Evolutionary conservation across 2,329 filamentous ascomycete species (phyloP).

Genomic region (Xylaria sp.): DNA sequence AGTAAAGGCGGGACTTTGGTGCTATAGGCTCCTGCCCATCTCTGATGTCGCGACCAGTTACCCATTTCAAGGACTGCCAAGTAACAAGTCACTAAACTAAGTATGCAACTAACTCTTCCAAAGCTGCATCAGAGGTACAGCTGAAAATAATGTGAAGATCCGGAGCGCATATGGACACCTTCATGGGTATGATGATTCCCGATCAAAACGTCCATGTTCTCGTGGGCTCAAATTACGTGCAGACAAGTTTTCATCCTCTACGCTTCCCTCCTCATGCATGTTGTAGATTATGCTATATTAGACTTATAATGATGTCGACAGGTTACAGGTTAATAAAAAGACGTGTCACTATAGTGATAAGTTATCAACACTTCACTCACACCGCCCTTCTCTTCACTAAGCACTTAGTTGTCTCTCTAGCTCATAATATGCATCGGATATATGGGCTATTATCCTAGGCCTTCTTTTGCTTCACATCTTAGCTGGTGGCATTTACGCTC

Average conservation of each 20-base stretch:
- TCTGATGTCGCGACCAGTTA: neutral
- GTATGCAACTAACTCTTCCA: neutral
- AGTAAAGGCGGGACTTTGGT: neutral
- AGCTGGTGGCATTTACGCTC: no score
- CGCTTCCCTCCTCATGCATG: neutral
- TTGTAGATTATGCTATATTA: neutral
- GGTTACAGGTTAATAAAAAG: neutral
- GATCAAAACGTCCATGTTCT: neutral
- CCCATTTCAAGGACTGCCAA: neutral
- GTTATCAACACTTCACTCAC: neutral
- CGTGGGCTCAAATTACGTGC: neutral
- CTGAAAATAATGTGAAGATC: neutral
- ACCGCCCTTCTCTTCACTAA: neutral
- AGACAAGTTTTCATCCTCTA: neutral
- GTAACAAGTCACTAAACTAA: neutral
- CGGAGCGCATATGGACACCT: no score
- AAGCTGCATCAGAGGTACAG: neutral
- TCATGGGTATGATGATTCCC: neutral
- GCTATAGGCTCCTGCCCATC: neutral
- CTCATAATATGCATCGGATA: no score
- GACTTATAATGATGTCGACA: neutral
- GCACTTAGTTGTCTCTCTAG: no score
- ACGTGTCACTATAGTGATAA: neutral
- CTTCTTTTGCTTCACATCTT: no score
- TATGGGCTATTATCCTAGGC: no score